phyloP scores from a whole-genome alignment of 768 basidiomycete species.

The Amanita pseudoporphyria region DNA sequence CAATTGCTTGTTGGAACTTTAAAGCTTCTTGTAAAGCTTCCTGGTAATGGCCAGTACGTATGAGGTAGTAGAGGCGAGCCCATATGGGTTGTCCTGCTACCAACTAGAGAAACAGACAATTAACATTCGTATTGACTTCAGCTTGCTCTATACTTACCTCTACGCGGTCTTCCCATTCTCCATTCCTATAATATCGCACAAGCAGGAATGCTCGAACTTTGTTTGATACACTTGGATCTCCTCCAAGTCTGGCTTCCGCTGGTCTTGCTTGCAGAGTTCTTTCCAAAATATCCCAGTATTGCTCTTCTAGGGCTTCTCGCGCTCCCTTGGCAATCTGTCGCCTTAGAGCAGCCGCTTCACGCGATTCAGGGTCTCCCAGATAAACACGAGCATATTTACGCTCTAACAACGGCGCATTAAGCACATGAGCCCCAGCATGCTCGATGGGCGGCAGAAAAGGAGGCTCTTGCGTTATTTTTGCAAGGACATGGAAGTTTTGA shows the following conservation, averaged over 20 bases:
- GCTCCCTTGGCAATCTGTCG: conserved; percentile 72
- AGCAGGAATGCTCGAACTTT: conserved; percentile 83
- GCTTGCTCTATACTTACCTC: conserved; percentile 46
- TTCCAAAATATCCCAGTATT: conserved; percentile 80
- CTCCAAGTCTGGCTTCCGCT: conserved; percentile 79
- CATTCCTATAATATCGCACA: conserved; percentile 68
- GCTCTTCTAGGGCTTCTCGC: conserved; percentile 76
- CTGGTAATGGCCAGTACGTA: conserved; percentile 73
- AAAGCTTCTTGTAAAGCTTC: conserved; percentile 77
- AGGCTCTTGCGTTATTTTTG: conserved; percentile 71
- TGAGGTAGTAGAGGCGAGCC: conserved; percentile 89
- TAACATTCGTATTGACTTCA: background rate
- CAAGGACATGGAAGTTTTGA: conserved; percentile 63
- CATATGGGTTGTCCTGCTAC: conserved; percentile 84
- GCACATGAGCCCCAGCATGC: conserved; percentile 73
- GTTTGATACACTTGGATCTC: conserved; percentile 84
- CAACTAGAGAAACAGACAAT: conserved; percentile 34
- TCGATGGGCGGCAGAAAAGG: conserved; percentile 67
- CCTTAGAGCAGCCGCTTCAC: conserved; percentile 56
- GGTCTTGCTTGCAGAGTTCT: conserved; percentile 75
- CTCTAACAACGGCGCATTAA: conserved; percentile 71
- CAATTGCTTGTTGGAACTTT: conserved; percentile 59
- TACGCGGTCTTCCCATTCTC: conserved; percentile 82
- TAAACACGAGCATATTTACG: conserved; percentile 79
- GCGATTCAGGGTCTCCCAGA: conserved; percentile 54